A percentile compares a stretch with the other conserved stretches of the same genome.
These are phyloP conservation scores for Peterozyma toletana DNA, from an alignment of 805 yeast species.

Conservation along the genomic window DNA sequence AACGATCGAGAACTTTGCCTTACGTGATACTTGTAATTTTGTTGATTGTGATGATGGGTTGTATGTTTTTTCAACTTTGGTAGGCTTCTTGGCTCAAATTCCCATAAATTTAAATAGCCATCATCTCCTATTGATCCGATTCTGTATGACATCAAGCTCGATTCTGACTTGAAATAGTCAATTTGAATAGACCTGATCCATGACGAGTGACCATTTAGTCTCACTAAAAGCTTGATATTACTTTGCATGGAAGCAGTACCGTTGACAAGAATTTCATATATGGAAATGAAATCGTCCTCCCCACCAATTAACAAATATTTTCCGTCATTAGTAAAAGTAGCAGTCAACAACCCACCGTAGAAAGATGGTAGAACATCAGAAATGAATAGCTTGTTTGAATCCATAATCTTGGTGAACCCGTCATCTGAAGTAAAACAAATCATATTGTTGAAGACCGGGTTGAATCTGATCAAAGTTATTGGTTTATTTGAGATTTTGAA, in stretches of 20 bases:
- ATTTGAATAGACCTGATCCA: slow-evolving; percentile 42
- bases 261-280: slow-evolving; percentile 26
- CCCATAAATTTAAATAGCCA: slow-evolving; percentile 44
- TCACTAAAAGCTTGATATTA: slow-evolving; percentile 17
- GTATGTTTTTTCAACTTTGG: slow-evolving; percentile 23
- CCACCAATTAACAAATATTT: slow-evolving; percentile 45
- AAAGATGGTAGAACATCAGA: slow-evolving; percentile 56
- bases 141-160: slow-evolving; percentile 30
- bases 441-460: slow-evolving; percentile 32
- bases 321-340: slow-evolving; percentile 40
- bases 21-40: no score
- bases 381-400: slow-evolving; percentile 32
- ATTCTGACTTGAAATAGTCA: slow-evolving; percentile 27
- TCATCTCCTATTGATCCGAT: slow-evolving; percentile 53
- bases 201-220: slow-evolving; percentile 41
- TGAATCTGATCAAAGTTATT: slow-evolving; percentile 38
- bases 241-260: slow-evolving; percentile 10
- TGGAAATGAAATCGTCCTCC: slow-evolving; percentile 42
- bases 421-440: slow-evolving; percentile 55
- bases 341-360: slow-evolving; percentile 55
- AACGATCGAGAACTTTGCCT: background rate
- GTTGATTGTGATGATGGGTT: slow-evolving; percentile 4
- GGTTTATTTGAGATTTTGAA: slow-evolving; percentile 56
- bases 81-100: slow-evolving; percentile 39
- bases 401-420: slow-evolving; percentile 54